Conservation (phyloP, 2,329 filamentous ascomycete species). For the Incumbomyces lentus region DNA sequence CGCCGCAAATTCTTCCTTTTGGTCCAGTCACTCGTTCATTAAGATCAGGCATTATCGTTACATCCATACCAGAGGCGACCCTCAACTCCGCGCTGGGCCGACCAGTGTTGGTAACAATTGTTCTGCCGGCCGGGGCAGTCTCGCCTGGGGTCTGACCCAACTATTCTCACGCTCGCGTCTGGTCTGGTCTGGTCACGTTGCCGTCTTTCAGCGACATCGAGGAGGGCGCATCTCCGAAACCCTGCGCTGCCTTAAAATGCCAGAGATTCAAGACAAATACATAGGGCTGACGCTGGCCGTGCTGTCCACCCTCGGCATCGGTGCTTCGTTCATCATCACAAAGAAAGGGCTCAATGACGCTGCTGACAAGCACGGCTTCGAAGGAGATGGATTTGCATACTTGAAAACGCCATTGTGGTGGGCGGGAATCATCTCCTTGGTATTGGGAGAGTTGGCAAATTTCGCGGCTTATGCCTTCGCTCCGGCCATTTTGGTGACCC, state of each 20-base stretch:
- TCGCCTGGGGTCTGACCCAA: no score
- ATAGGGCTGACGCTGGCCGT: constrained; percentile 38
- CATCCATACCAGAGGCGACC: no score
- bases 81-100: no score
- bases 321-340: constrained; percentile 95
- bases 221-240: constrained; percentile 4
- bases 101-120: no score
- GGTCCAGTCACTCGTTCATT: no score
- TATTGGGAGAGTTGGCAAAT: constrained; percentile 87
- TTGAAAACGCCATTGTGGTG: constrained; percentile 94
- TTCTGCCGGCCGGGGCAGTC: no score
- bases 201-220: background rate
- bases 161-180: no score
- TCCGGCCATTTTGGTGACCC: constrained; percentile 95
- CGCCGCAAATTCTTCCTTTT: no score
- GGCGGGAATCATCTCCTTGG: constrained; percentile 84
- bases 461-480: constrained; percentile 98
- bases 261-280: constrained; percentile 29
- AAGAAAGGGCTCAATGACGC: constrained; percentile 96
- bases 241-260: background rate
- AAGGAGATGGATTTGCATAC: constrained; percentile 92
- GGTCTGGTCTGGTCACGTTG: no score
- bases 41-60: no score
- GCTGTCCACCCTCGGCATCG: constrained; percentile 42
- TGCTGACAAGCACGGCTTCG: constrained; percentile 84